phyloP scores from a whole-genome alignment of 2,329 filamentous ascomycete species.

The Diaporthe batatas region DNA sequence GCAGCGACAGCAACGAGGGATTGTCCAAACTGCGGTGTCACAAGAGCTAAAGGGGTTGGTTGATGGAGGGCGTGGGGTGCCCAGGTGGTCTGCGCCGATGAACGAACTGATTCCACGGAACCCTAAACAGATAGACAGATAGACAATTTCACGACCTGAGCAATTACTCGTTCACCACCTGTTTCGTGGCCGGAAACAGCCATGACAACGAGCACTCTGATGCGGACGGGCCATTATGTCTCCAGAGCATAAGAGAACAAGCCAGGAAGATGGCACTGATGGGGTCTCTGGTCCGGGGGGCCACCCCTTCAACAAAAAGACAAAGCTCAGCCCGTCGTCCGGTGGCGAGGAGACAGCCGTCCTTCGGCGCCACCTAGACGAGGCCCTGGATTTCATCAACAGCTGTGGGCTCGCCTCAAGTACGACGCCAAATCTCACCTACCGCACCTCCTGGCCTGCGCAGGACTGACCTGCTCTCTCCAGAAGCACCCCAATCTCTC shows the following conservation, averaged over 20 bases:
- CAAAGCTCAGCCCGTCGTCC: neutral
- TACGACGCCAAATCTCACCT: conserved; percentile 11
- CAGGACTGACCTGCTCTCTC: conserved; percentile 13
- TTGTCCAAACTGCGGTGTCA: neutral
- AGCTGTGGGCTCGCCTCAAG: conserved; percentile 26
- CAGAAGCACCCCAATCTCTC: conserved; percentile 21
- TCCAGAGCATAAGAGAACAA: conserved; percentile 2
- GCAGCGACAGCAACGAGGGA: neutral
- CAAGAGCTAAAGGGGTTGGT: neutral
- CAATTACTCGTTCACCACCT: neutral
- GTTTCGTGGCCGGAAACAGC: neutral
- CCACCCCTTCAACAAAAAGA: neutral
- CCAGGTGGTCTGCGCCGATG: conserved; percentile 20
- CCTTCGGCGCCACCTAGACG: conserved; percentile 11
- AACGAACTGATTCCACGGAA: neutral
- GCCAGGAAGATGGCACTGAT: conserved; percentile 7
- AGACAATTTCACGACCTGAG: neutral
- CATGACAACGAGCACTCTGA: neutral
- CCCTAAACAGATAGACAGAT: neutral
- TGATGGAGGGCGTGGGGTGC: neutral
- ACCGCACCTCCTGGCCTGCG: neutral
- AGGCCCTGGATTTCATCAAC: conserved; percentile 23
- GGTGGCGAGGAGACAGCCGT: neutral
- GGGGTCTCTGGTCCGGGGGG: neutral
- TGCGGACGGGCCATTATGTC: neutral